A percentile compares a stretch with the other conserved stretches of the same genome.
Evolutionary conservation across 140 eudicot genomes (phyloP).

Genomic region (Anethum foeniculum): DNA sequence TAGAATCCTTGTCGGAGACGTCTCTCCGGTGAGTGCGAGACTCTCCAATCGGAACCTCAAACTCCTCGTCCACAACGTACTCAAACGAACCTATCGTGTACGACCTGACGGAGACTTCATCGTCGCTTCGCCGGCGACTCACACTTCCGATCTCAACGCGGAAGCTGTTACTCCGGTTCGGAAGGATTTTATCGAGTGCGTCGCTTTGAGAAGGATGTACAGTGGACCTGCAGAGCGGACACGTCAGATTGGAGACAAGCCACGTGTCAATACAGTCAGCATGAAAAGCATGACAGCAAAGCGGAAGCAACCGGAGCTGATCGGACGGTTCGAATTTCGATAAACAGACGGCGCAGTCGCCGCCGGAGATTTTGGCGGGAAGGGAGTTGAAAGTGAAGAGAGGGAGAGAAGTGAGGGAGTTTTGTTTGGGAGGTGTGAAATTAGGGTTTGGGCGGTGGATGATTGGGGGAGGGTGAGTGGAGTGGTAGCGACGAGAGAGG

Average conservation of each 20-base stretch:
- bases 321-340: conserved; percentile 70
- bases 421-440: neutral
- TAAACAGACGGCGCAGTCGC: conserved; percentile 82
- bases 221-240: conserved; percentile 84
- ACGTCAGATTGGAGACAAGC: conserved; percentile 56
- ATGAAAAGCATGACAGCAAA: conserved; percentile 92
- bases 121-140: conserved; percentile 31
- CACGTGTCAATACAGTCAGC: conserved; percentile 72
- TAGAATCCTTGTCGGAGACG: conserved; percentile 49
- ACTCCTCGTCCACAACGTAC: conserved; percentile 61
- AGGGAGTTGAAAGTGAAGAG: conserved; percentile 58
- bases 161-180: conserved; percentile 34
- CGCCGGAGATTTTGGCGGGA: conserved; percentile 44
- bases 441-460: neutral
- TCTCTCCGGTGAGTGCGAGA: conserved; percentile 33
- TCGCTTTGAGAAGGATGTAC: conserved; percentile 51
- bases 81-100: conserved; percentile 69
- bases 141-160: conserved; percentile 63
- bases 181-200: conserved; percentile 33
- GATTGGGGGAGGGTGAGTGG: conserved; percentile 26
- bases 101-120: conserved; percentile 39
- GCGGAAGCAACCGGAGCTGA: conserved; percentile 61
- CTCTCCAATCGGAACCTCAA: conserved; percentile 47
- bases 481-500: conserved; percentile 49
- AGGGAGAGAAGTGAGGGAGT: conserved; percentile 39